These are phyloP conservation scores for Lactarius evosmus DNA, from an alignment of 768 basidiomycete genomes.

Conservation along the genomic window DNA sequence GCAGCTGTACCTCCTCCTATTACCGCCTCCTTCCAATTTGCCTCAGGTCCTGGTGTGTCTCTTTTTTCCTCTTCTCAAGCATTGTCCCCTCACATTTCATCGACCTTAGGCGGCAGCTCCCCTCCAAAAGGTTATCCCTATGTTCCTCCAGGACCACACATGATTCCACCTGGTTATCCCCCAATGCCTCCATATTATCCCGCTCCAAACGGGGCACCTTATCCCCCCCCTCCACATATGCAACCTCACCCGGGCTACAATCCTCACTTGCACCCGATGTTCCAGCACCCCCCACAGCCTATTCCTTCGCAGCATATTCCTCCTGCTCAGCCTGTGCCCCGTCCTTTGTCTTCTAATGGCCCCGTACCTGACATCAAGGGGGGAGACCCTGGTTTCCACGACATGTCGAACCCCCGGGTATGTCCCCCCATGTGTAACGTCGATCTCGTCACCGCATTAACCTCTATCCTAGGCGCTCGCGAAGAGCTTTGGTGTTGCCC, in stretches of 20 bases:
- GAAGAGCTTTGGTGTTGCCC: slow-evolving; percentile 74
- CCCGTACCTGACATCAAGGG: slow-evolving; percentile 52
- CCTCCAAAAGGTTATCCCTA: slow-evolving; percentile 36
- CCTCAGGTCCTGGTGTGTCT: slow-evolving; percentile 29
- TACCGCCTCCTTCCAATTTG: slow-evolving; percentile 34
- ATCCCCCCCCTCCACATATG: slow-evolving; percentile 44
- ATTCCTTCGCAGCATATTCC: slow-evolving; percentile 40
- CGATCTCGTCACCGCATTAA: slow-evolving; percentile 16
- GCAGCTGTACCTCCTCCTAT: slow-evolving; percentile 23
- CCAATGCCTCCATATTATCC: slow-evolving; percentile 46
- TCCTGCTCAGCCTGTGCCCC: slow-evolving; percentile 36
- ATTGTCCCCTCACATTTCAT: slow-evolving; percentile 26
- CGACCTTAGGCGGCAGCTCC: slow-evolving; percentile 30
- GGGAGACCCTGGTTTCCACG: slow-evolving; percentile 74
- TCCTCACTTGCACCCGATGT: slow-evolving; percentile 59
- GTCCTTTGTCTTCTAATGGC: slow-evolving; percentile 31
- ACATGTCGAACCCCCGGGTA: slow-evolving; percentile 70
- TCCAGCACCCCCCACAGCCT: slow-evolving; percentile 47
- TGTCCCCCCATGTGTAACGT: slow-evolving; percentile 10
- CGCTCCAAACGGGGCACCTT: slow-evolving; percentile 37
- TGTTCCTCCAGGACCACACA: slow-evolving; percentile 39
- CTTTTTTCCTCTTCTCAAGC: slow-evolving; percentile 25
- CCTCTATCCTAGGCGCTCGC: slow-evolving; percentile 52
- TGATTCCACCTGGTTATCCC: slow-evolving; percentile 46
- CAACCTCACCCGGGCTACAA: slow-evolving; percentile 44